Evolutionary conservation across 2,329 filamentous ascomycete genomes (phyloP), one percentile per base, ranked within the genome.

Genomic region (Neonectria magnoliae): DNA sequence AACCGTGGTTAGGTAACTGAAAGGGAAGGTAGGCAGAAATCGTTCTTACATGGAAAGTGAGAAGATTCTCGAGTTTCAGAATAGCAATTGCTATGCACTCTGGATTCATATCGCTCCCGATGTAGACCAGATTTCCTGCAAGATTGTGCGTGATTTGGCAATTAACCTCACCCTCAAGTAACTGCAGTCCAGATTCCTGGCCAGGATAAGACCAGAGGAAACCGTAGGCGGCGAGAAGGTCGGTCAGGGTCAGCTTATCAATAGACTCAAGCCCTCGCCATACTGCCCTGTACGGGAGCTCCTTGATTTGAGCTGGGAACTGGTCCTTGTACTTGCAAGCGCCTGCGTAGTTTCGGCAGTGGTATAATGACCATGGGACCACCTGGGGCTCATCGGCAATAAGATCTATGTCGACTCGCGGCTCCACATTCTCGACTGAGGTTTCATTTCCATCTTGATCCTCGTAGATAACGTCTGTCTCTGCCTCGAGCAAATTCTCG

Each of bases 121-220:
- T 66, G 14, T 79, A 79, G 2, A 78, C 9, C 10, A 75, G 22
- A 10, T 71, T 70, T 1, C 68, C 68, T 18, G 33, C 64, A 18
- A 77, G 45, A n/a, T 78, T 78, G 62, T 74, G 27, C 0, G 76
- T 72, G 6, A 78, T 57, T 9, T 67, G 29, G 47, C 76, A 78
- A 0, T 62, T 53, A 0, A 57, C 56, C 14, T 54, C 50, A 2
- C 62, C 41, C 8, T 59, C 57, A 2, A 72, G 52, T 8, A 55
- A 58, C 7, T 67, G 48, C 27, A 77, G 57, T 2, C 63, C 68
- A 2, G 44, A 27, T 1, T 52, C 29, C 0, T 42, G 44, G 16
- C 52, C 44, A 4, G 58, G 60, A 8, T 63, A 31, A 22, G 62
- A 48, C 45, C 64, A 66, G 3, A 76, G 36, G 11, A 51, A 59